phyloP scores from a whole-genome alignment of 73 alveolate genomes.

The Stentor coeruleus region DNA sequence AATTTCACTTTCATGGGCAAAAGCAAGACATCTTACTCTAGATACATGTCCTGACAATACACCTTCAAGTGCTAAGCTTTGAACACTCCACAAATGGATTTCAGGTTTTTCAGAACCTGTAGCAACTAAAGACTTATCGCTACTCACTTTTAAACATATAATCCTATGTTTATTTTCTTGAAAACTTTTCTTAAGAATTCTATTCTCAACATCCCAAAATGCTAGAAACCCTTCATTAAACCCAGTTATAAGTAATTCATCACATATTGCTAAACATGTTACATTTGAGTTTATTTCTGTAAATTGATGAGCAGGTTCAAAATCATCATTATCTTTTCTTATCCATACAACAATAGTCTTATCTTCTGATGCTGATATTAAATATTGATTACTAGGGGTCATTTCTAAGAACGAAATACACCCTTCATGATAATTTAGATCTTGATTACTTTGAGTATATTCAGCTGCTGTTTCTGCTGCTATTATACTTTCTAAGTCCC shows the following conservation, averaged over 20 bases:
- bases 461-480: background rate
- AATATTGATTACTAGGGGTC: background rate
- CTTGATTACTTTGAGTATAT: conserved; percentile 1
- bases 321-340: background rate
- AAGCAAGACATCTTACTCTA: background rate
- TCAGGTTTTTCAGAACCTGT: too few species aligned
- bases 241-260: background rate
- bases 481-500: too few species aligned
- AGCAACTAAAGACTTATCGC: too few species aligned
- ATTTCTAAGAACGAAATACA: background rate
- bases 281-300: too few species aligned
- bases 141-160: too few species aligned
- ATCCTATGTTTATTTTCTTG: too few species aligned
- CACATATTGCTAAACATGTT: background rate
- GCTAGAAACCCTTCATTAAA: background rate
- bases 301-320: background rate
- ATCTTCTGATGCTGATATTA: conserved; percentile 10
- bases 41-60: background rate
- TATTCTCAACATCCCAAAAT: background rate
- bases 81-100: too few species aligned
- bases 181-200: background rate
- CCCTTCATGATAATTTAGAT: too few species aligned
- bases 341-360: conserved; percentile 1
- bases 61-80: too few species aligned
- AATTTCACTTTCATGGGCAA: too few species aligned